Conservation (phyloP, 257 asterid species). For the Nicotiana tomentosiformis region DNA sequence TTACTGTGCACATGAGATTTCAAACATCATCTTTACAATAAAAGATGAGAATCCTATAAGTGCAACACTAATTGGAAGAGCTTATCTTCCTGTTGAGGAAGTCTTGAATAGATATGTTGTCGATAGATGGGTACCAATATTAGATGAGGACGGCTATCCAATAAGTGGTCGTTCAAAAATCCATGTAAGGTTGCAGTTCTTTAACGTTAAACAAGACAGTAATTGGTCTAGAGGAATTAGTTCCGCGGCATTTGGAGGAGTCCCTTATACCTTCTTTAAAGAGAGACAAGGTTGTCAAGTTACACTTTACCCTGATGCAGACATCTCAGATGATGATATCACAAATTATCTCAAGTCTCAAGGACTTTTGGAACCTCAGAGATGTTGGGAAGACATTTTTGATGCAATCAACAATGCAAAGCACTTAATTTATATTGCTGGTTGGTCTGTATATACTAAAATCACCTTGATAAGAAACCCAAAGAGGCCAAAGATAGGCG, state of each 20-base stretch:
- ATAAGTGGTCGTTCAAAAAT: constrained; percentile 51
- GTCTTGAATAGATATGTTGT: constrained; percentile 34
- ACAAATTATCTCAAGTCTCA: constrained; percentile 22
- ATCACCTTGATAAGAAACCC: constrained; percentile 61
- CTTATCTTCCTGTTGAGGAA: constrained; percentile 59
- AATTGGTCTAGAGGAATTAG: constrained; percentile 73
- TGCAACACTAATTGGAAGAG: constrained; percentile 77
- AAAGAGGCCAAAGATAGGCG: constrained; percentile 42
- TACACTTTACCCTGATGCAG: constrained; percentile 69
- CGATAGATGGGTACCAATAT: constrained; percentile 52
- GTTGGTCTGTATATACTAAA: constrained; percentile 71
- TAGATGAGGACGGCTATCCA: constrained; percentile 49
- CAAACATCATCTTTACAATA: constrained; percentile 59
- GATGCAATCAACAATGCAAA: constrained; percentile 54
- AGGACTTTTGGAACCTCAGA: constrained; percentile 34
- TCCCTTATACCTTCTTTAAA: constrained; percentile 55
- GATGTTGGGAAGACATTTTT: constrained; percentile 86
- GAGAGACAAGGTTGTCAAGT: constrained; percentile 66
- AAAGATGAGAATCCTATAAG: constrained; percentile 59
- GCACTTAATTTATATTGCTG: constrained; percentile 69
- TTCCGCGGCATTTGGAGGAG: constrained; percentile 40
- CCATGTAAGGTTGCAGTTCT: constrained; percentile 54
- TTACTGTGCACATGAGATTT: constrained; percentile 64
- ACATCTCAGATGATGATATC: constrained; percentile 43
- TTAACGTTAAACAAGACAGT: constrained; percentile 36